A percentile compares a stretch with the other conserved stretches of the same genome.
phyloP scores from a whole-genome alignment of 2,329 filamentous ascomycete species.

The Fusarium sulawesiense region DNA sequence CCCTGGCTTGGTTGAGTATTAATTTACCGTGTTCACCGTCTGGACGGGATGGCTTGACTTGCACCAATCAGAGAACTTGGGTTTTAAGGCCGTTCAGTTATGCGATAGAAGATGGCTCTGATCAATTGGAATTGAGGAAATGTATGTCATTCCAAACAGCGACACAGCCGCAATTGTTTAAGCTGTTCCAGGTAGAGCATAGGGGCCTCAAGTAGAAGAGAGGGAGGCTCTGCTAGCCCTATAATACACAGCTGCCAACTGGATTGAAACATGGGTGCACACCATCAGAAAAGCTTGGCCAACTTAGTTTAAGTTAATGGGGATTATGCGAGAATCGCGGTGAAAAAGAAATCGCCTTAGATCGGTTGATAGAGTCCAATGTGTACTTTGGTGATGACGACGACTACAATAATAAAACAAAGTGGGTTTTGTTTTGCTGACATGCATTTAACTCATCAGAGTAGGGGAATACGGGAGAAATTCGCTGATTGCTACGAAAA shows the following conservation, averaged over 20 bases:
- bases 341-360: background rate
- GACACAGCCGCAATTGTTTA: constrained; percentile 9
- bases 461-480: background rate
- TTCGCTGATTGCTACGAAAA: background rate
- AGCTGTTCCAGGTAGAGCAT: background rate
- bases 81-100: background rate
- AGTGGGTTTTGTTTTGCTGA: constrained; percentile 13
- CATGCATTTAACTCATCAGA: constrained; percentile 7
- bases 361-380: background rate
- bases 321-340: constrained; percentile 1
- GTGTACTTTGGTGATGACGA: constrained; percentile 25
- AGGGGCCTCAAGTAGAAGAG: constrained; percentile 9
- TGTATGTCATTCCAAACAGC: constrained; percentile 16
- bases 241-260: background rate
- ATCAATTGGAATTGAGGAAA: background rate
- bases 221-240: constrained; percentile 34
- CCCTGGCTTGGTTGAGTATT: background rate
- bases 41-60: background rate
- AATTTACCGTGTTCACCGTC: constrained; percentile 1
- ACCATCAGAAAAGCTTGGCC: constrained; percentile 14
- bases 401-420: constrained; percentile 20
- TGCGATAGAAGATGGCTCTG: background rate
- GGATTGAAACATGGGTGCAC: constrained; percentile 12
- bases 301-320: background rate
- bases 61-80: background rate